Evolutionary conservation across 805 yeast genomes (phyloP).

Genomic region (Yamadazyma olivae): DNA sequence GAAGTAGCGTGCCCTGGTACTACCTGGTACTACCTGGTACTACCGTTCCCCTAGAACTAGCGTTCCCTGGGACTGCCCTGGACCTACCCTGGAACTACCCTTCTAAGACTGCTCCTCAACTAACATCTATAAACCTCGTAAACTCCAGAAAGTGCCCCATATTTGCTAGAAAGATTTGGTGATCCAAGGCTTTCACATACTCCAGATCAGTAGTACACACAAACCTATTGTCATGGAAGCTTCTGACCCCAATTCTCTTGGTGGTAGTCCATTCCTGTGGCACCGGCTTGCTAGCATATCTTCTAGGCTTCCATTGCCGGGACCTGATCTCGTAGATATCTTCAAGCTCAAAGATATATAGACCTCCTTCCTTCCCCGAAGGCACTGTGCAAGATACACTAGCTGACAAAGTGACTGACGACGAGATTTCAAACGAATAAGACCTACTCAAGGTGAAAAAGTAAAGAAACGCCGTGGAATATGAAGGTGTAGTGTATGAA

Average conservation of each 20-base stretch:
- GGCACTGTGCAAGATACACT: constrained; percentile 12
- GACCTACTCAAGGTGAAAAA: constrained; percentile 1
- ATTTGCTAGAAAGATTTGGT: not conserved
- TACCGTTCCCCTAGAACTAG: too few species aligned
- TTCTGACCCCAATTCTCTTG: constrained; percentile 9
- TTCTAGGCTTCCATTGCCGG: constrained; percentile 9
- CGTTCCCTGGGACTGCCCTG: too few species aligned
- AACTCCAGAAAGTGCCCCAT: too few species aligned
- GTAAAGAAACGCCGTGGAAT: not conserved
- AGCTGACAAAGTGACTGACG: constrained; percentile 1
- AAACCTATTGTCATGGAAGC: constrained; percentile 4
- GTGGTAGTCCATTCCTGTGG: constrained; percentile 1
- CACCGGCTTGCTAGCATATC: not conserved
- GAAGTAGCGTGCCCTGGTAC: too few species aligned
- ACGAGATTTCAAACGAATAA: constrained; percentile 1
- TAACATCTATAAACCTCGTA: too few species aligned
- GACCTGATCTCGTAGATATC: constrained; percentile 1
- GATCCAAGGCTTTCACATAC: constrained; percentile 1
- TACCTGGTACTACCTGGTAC: too few species aligned
- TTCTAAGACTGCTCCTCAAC: too few species aligned
- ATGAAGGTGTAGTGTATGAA: not conserved
- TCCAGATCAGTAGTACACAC: constrained; percentile 6
- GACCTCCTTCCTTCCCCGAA: constrained; percentile 8
- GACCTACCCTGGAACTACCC: too few species aligned
- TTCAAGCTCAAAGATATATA: constrained; percentile 9